Base-by-base conservation (phyloP, 495 filamentous ascomycete species). In the Neurospora tetraspora region DNA sequence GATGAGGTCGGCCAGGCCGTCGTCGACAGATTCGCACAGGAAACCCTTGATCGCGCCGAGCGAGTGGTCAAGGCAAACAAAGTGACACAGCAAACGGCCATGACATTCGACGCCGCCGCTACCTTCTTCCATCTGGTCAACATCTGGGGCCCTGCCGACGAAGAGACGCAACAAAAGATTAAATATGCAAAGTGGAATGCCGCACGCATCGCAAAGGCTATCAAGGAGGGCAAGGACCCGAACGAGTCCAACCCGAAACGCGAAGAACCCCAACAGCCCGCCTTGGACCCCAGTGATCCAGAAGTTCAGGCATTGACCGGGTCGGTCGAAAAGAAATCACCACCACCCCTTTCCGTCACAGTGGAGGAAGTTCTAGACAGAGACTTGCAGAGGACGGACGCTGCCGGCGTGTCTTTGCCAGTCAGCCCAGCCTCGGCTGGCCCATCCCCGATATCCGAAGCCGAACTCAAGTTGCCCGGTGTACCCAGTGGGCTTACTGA, bases 121-220 rank as follows among this genome's bases (percentile, higher is more conserved):
- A 95, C 92, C 1, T 97, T 99, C 80, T 89, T 98, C 72, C 93
- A 98, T 76, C 83, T 98, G 23, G 87, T 91, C 61, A 90, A 91
- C 71, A 91, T 96, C 69, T 99, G 95, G 92, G 91, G 89, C 0
- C 78, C 88, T 5, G 83, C 88, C 37, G 93, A 97, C 69, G 78
- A 86, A 16, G 96, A 99, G 77, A 89, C 91, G 69, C 88, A 89
- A 53, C 89, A 92, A 34, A 97, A 97, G 83, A 92, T 94, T 80
- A 97, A 94, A 79, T 99, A 91, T 80, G 93, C 95, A 45, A 98
- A 98, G 81, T 98, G 92, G 86, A 97, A 99, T 80, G 94, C 96
- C 16, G 80, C 95, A 14, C 89, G 96, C 59, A 98, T 99, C 78
- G 85, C 89, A 3, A 97, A 94, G 82, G 96, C 95, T 2, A 87